Base-by-base conservation (phyloP, 164 flowering plant genomes). In the Buxus sempervirens region DNA sequence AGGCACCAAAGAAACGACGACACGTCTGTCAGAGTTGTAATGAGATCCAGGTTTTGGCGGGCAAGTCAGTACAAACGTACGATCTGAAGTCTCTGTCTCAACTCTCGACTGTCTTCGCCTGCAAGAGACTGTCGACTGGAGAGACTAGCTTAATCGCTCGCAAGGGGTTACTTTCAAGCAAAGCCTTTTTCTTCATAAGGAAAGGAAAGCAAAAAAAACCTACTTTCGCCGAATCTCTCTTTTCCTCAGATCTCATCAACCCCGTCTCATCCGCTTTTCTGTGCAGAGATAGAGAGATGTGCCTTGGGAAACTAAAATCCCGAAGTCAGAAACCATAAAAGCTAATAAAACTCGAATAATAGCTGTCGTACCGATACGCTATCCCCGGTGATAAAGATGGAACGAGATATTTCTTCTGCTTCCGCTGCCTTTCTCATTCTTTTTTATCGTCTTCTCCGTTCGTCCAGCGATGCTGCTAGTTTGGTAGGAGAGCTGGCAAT, bases 251-350 rank as follows among this genome's bases (percentile, higher is more conserved):
- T 80, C 77, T 69, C 75, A 71, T 80, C 81, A 75, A 73, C 75
- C 70, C 73, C 81, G 42, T 73, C 70, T 77, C 82, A 9, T 13
- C 21, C 13, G 1, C 1, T 45, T 15, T 45, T 10, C 18, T 45
- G 1, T 10, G 51, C 51, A 45, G 24, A 41, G 61, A 51, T 20
- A 54, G 25, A 51, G 55, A 62, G 21, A 51, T 19, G 61, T n/a
- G 63, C 62, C 58, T 73, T 74, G 80, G 85, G 84, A 72, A 75
- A 77, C 79, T 79, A 77, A 83, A 85, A 82, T 80, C 83, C 82
- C 82, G 26, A 73, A 73, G 77, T 79, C 82, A 78, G 79, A 75
- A 25, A 78, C 78, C 78, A 80, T 77, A 75, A 80, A 27, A 66
- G 55, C 15, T 41, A 64, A n/a, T n/a, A n/a, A 32, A 10, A 56